Conservation (phyloP, 192 early-diverging fungal genomes). For the Backusella parvicylindrica region DNA sequence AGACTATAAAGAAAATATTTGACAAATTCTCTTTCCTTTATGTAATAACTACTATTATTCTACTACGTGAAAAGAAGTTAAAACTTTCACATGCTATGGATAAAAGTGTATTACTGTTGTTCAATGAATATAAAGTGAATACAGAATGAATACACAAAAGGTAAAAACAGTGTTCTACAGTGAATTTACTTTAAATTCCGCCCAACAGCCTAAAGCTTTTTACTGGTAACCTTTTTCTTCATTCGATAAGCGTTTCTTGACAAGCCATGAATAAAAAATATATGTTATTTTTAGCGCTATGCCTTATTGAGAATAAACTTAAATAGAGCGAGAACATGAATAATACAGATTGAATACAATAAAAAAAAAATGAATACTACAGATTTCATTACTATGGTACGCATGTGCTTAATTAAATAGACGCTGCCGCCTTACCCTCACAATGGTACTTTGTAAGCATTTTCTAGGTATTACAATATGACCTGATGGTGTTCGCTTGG, state of each 20-base stretch:
- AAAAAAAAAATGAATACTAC: too few relatives aligned
- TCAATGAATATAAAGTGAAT: background rate
- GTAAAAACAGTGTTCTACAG: background rate
- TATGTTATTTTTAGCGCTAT: background rate
- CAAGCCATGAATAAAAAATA: background rate
- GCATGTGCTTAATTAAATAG: background rate
- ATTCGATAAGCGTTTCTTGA: background rate
- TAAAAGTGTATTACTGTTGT: background rate
- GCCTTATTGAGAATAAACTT: background rate
- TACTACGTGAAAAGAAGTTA: background rate
- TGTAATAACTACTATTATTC: background rate
- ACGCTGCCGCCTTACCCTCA: background rate
- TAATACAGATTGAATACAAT: background rate
- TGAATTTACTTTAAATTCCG: background rate
- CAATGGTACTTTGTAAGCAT: background rate
- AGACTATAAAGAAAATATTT: background rate
- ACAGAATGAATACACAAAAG: background rate
- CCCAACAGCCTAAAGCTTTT: background rate
- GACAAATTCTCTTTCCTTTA: background rate
- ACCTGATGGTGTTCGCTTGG: background rate
- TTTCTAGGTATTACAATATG: background rate
- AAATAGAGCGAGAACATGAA: background rate
- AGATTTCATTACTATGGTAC: background rate
- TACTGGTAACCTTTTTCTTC: background rate
- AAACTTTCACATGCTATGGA: background rate